Percentiles rank a stretch among this genome's conserved stretches.
Evolutionary conservation across 2,329 filamentous ascomycete genomes (phyloP).

Genomic region (Capronia coronata): DNA sequence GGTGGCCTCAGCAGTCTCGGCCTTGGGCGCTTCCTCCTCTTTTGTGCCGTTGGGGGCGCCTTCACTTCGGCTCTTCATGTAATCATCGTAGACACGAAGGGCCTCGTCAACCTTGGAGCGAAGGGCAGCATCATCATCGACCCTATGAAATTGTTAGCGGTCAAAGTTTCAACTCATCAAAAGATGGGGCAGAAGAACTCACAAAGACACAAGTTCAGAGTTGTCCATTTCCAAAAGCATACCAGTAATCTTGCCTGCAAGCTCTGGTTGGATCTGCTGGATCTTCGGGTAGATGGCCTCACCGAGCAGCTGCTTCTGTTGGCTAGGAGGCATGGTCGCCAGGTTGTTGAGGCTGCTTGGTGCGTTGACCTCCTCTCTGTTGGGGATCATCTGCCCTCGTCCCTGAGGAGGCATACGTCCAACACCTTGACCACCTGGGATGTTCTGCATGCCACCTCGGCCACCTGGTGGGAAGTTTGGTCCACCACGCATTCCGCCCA

Average conservation of each 20-base stretch:
- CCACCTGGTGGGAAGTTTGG: constrained; percentile 40
- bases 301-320: constrained; percentile 98
- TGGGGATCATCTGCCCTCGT: constrained; percentile 33
- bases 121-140: constrained; percentile 81
- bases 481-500: constrained; percentile 43
- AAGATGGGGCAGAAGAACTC: constrained; percentile 50
- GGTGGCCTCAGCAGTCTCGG: constrained; percentile 23
- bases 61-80: constrained; percentile 76
- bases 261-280: constrained; percentile 82
- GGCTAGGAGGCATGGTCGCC: constrained; percentile 53
- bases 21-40: constrained; percentile 25
- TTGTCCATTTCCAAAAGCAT: constrained; percentile 99
- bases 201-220: constrained; percentile 86
- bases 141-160: constrained; percentile 47
- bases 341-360: constrained; percentile 49
- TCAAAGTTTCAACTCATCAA: constrained; percentile 20
- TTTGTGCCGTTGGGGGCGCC: constrained; percentile 31
- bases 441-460: constrained; percentile 40
- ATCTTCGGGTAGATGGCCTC: constrained; percentile 99
- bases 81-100: constrained; percentile 95
- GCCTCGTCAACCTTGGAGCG: constrained; percentile 96
- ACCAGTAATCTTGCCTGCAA: constrained; percentile 98
- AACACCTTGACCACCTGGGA: constrained; percentile 36
- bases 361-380: constrained; percentile 33
- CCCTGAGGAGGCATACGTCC: constrained; percentile 35